Percentiles rank a stretch among this genome's conserved stretches.
Conservation (phyloP, 768 basidiomycete genomes). For the Agaricus blazei region DNA sequence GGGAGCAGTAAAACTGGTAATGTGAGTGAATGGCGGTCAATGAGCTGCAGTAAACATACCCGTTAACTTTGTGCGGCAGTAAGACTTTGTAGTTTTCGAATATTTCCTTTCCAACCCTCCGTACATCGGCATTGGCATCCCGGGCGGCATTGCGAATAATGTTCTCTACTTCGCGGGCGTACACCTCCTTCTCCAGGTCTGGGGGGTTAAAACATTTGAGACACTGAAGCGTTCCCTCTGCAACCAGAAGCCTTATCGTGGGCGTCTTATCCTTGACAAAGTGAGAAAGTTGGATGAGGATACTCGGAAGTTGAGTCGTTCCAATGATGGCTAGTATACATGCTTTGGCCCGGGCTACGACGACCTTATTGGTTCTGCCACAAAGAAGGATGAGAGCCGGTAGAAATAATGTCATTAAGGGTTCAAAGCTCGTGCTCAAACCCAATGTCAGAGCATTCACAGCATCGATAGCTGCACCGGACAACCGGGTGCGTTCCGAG, state of each 20-base stretch:
- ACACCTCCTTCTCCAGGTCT: constrained; percentile 64
- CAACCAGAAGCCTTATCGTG: constrained; percentile 56
- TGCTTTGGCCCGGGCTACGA: constrained; percentile 57
- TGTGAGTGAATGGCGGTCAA: background rate
- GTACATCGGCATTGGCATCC: constrained; percentile 73
- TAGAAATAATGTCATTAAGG: constrained; percentile 59
- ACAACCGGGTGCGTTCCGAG: constrained; percentile 73
- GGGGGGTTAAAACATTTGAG: constrained; percentile 77
- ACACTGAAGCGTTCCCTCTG: constrained; percentile 60
- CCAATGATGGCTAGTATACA: constrained; percentile 61
- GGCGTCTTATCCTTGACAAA: constrained; percentile 65
- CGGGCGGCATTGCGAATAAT: constrained; percentile 63
- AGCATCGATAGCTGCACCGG: constrained; percentile 60
- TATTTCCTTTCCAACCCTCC: constrained; percentile 62
- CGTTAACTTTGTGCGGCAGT: constrained; percentile 62
- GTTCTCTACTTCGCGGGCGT: constrained; percentile 62
- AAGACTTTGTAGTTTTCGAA: constrained; percentile 74
- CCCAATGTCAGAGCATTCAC: constrained; percentile 47
- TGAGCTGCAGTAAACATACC: constrained; percentile 30
- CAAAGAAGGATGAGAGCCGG: constrained; percentile 66
- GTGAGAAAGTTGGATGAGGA: constrained; percentile 57
- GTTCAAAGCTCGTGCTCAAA: constrained; percentile 60
- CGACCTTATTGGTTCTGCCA: constrained; percentile 74
- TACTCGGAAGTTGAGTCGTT: constrained; percentile 57
- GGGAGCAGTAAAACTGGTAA: constrained; percentile 60